Base-by-base conservation (phyloP, 2,329 filamentous ascomycete species). In the Colletotrichum sp. region DNA sequence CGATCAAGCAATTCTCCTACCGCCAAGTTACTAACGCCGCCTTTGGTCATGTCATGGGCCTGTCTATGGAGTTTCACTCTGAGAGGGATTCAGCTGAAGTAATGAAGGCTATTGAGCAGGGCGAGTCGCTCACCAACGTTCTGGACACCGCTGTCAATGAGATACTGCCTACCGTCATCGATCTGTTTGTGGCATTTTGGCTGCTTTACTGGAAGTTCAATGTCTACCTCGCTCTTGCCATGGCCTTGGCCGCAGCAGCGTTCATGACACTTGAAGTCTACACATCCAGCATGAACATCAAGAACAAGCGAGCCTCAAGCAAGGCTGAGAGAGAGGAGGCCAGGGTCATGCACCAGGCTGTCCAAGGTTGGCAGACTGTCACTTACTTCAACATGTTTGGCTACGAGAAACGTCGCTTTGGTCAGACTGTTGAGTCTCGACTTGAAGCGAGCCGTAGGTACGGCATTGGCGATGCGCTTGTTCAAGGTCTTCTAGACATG, bases 31-130 rank as follows among this genome's bases (percentile, higher is more conserved):
- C 88, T 13, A 89, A 89, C 2, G 88, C 91, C 3, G 90, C 92
- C 0, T 95, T 94, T 81, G 87, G 89, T 72, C 93, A 95, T 74
- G 88, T 95, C 39, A 92, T 95, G 88, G 87, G 86, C n/a, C 86
- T 95, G 1, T 93, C 92, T 0, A 93, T 93, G 85, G 92, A 94
- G 76, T 95, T 94, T 71, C 93, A 95, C 80, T 91, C 91, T 21
- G 89, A 89, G 66, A 93, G 93, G 78, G 89, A 90, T 70, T 92
- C 91, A 2, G 92, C 91, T 2, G 91, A 93, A 76, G 86, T 95
- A 1, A 90, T 92, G 81, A 90, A 91, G 77, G 90, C 92, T 5
- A 89, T 95, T n/a, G 87, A 90, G 67, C 92, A 93, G 78, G 93
- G 92, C 0, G 86, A 89, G 55, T 88, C 91, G 3, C 84, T 95